A percentile compares a stretch with the other conserved stretches of the same genome.
phyloP scores from a whole-genome alignment of 2,329 filamentous ascomycete genomes.

The Fusarium sp. region DNA sequence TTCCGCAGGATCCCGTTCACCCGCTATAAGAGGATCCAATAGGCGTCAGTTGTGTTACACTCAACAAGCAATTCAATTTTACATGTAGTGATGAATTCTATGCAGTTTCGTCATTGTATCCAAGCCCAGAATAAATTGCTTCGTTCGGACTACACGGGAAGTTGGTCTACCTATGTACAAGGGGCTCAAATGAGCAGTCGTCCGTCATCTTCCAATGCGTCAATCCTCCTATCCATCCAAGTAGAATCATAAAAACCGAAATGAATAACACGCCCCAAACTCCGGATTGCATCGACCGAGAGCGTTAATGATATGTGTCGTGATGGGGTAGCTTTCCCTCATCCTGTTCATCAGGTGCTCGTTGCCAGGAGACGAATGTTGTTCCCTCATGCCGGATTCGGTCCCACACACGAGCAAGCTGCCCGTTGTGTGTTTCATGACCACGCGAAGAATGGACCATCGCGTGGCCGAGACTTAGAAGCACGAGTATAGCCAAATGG shows the following conservation, averaged over 20 bases:
- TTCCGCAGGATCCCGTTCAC: not conserved
- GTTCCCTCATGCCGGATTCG: not conserved
- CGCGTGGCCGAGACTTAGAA: too few species aligned
- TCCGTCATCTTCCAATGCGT: not conserved
- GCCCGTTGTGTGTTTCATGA: not conserved
- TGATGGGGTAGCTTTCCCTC: constrained; percentile 1
- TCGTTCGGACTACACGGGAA: not conserved
- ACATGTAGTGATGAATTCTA: not conserved
- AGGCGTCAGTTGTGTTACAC: not conserved
- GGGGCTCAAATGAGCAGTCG: not conserved
- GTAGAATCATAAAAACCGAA: constrained; percentile 13
- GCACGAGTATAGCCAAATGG: not conserved
- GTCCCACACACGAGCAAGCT: not conserved
- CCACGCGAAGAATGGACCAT: not conserved
- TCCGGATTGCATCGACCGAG: not conserved
- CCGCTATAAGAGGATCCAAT: not conserved
- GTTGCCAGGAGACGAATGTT: not conserved
- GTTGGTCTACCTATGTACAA: constrained; percentile 13
- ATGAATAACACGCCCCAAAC: constrained; percentile 23
- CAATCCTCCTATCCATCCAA: not conserved
- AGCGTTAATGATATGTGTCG: constrained; percentile 19
- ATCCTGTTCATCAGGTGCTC: not conserved
- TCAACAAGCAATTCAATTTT: not conserved
- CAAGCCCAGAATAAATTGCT: not conserved
- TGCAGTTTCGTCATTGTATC: not conserved